A percentile compares a stretch with the other conserved stretches of the same genome.
Evolutionary conservation across 2,329 filamentous ascomycete genomes (phyloP).

Genomic region (Cladosporium sp.): DNA sequence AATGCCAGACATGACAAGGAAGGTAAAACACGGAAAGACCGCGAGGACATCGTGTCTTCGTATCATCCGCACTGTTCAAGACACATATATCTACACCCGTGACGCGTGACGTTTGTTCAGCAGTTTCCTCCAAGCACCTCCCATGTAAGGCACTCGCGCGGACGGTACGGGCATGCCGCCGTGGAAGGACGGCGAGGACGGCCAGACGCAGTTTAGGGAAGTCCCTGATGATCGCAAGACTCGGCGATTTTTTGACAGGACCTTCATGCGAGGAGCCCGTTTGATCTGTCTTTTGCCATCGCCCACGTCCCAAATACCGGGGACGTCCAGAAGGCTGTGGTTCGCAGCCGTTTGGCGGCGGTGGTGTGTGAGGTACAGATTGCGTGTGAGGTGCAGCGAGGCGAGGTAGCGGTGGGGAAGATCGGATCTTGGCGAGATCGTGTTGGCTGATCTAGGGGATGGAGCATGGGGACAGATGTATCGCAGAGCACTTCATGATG

Average conservation of each 20-base stretch:
- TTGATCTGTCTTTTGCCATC: neutral
- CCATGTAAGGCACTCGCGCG: conserved; percentile 3
- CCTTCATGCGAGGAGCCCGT: conserved; percentile 14
- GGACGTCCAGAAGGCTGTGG: neutral
- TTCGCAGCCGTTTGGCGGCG: conserved; percentile 14
- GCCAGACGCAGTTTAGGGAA: neutral
- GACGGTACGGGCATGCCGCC: neutral
- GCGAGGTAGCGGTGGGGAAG: neutral
- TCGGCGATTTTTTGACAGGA: conserved; percentile 6
- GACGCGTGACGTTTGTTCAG: conserved; percentile 7
- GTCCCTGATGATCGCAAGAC: conserved; percentile 7
- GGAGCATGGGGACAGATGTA: neutral
- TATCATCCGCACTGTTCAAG: neutral
- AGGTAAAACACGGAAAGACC: neutral
- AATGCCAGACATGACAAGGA: neutral
- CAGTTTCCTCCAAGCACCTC: neutral
- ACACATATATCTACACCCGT: neutral
- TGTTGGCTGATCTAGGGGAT: neutral
- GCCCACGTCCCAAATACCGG: conserved; percentile 6
- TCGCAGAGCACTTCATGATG: neutral
- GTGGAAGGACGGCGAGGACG: conserved; percentile 3
- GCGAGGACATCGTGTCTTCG: neutral
- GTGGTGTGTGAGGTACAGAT: conserved; percentile 12
- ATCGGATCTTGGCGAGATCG: neutral
- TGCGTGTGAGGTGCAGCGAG: conserved; percentile 9